Percentiles rank a stretch among this genome's conserved stretches.
Conservation (phyloP, 768 basidiomycete species). For the Agaricus blazei region DNA sequence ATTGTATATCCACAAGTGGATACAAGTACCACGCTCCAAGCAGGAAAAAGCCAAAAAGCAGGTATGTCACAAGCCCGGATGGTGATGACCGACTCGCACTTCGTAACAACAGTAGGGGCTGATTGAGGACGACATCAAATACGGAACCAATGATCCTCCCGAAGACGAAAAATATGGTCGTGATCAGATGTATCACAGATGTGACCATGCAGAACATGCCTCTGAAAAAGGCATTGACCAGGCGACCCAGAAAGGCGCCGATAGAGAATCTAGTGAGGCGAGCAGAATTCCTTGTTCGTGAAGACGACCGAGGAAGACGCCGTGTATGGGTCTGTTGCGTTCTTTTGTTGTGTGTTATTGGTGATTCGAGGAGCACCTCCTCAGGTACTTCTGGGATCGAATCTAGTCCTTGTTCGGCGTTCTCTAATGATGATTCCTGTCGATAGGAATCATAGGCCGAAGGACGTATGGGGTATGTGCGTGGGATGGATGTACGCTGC, state of each 20-base stretch:
- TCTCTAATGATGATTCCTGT: constrained; percentile 33
- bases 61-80: constrained; percentile 32
- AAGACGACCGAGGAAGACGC: constrained; percentile 21
- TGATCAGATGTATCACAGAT: constrained; percentile 25
- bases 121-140: constrained; percentile 41
- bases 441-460: constrained; percentile 30
- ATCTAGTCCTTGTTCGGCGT: constrained; percentile 49
- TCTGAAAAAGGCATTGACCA: constrained; percentile 28
- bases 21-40: constrained; percentile 43
- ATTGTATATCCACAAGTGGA: constrained; percentile 29
- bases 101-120: constrained; percentile 40
- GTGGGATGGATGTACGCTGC: constrained; percentile 17
- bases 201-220: constrained; percentile 18
- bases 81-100: constrained; percentile 22
- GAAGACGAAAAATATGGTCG: constrained; percentile 32
- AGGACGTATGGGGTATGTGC: constrained; percentile 26
- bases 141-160: constrained; percentile 46
- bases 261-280: constrained; percentile 27
- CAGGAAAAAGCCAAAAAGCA: constrained; percentile 36
- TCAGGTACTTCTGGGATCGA: constrained; percentile 63
- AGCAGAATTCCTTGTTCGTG: constrained; percentile 14
- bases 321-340: constrained; percentile 24
- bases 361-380: constrained; percentile 30
- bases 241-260: constrained; percentile 37
- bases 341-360: constrained; percentile 17